These are phyloP conservation scores for Aureobasidium mangrovei DNA, from an alignment of 2,329 filamentous ascomycete genomes.

Conservation along the genomic window DNA sequence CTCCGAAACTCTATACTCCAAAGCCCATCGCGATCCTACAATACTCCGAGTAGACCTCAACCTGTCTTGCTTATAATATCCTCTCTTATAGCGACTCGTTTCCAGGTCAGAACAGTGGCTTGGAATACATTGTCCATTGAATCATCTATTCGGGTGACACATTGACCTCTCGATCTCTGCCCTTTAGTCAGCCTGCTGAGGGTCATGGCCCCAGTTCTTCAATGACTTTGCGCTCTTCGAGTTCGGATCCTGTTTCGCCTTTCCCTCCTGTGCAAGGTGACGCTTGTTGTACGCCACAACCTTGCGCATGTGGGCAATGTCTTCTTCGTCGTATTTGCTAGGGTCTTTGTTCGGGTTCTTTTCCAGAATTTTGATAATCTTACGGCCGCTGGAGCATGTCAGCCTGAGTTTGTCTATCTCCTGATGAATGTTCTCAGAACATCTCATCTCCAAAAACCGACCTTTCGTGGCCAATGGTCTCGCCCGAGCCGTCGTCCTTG, in stretches of 20 bases:
- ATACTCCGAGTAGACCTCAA: too few species aligned
- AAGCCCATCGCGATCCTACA: too few species aligned
- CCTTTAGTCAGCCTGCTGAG: constrained; percentile 22
- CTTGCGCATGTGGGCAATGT: constrained; percentile 43
- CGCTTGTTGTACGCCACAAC: constrained; percentile 59
- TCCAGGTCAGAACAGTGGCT: too few species aligned
- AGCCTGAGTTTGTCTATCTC: not conserved
- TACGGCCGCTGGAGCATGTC: constrained; percentile 43
- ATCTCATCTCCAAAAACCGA: constrained; percentile 18
- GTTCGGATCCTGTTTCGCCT: constrained; percentile 47
- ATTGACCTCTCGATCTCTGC: not conserved
- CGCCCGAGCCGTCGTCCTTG: constrained; percentile 49
- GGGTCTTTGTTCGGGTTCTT: constrained; percentile 52
- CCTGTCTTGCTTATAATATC: too few species aligned
- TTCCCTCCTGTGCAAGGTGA: constrained; percentile 56
- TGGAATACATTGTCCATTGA: too few species aligned
- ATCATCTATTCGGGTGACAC: too few species aligned
- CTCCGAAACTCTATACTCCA: not conserved
- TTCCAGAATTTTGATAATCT: constrained; percentile 55
- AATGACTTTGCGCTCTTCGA: constrained; percentile 49
- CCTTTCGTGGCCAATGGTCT: constrained; percentile 56
- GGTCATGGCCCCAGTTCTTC: constrained; percentile 49
- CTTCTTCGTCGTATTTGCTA: constrained; percentile 48
- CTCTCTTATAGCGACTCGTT: too few species aligned
- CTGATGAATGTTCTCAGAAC: not conserved